Percentiles rank a stretch among this genome's conserved stretches.
Evolutionary conservation across 2,329 filamentous ascomycete species (phyloP).

Genomic region (Cercospora brassicicola): DNA sequence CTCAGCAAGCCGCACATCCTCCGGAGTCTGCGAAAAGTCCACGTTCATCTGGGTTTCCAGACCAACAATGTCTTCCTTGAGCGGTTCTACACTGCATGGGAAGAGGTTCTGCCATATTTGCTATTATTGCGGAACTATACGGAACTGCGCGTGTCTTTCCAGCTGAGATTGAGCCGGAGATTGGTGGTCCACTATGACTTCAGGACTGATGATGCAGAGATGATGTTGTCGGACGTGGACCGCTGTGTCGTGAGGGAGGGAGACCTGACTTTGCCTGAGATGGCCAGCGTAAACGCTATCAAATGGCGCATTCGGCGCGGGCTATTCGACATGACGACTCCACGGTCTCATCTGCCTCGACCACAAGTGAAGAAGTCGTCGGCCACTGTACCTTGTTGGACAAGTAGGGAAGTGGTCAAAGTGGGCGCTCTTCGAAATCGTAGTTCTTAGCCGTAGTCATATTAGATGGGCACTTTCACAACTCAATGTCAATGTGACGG

Average conservation of each 20-base stretch:
- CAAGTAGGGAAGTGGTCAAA: background rate
- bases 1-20: conserved; percentile 3
- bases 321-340: conserved; percentile 12
- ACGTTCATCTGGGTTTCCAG: conserved; percentile 21
- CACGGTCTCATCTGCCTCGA: background rate
- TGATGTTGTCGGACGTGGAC: conserved; percentile 20
- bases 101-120: conserved; percentile 13
- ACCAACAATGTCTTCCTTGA: conserved; percentile 23
- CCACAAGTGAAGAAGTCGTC: background rate
- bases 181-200: conserved; percentile 24
- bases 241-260: conserved; percentile 13
- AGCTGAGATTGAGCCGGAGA: conserved; percentile 18
- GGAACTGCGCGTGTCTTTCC: conserved; percentile 19
- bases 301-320: conserved; percentile 15
- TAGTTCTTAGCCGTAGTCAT: background rate
- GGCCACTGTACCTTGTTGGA: background rate
- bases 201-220: background rate
- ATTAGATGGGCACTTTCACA: background rate
- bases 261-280: conserved; percentile 18
- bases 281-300: conserved; percentile 19
- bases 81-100: conserved; percentile 21
- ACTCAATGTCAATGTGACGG: background rate
- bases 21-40: conserved; percentile 15
- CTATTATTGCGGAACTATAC: background rate
- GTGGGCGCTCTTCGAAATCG: too few species aligned